Percentiles rank a stretch among this genome's conserved stretches.
Evolutionary conservation across 2,329 filamentous ascomycete species (phyloP).

Genomic region (Alternaria sp.): DNA sequence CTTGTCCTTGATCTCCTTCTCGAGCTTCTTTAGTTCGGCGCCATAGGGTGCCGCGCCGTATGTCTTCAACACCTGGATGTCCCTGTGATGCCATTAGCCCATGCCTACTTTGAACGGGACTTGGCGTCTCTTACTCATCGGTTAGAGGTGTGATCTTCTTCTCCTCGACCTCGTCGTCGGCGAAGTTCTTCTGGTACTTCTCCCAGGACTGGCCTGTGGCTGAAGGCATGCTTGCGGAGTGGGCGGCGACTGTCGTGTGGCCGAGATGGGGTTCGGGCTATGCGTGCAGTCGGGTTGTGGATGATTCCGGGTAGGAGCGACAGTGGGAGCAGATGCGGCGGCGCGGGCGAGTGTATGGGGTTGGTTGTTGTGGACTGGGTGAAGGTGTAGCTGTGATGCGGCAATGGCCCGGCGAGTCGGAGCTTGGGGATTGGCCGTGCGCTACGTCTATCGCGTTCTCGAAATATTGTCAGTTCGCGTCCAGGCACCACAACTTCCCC

Average conservation of each 20-base stretch:
- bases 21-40: constrained; percentile 91
- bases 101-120: background rate
- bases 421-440: constrained; percentile 14
- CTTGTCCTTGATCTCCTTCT: constrained; percentile 99
- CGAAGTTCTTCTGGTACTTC: constrained; percentile 97
- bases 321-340: background rate
- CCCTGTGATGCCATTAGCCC: constrained; percentile 64
- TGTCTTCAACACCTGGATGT: constrained; percentile 99
- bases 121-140: constrained; percentile 76
- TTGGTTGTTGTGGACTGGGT: constrained; percentile 25
- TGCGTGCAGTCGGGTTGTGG: background rate
- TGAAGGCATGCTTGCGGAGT: constrained; percentile 74
- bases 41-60: constrained; percentile 97
- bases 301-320: background rate
- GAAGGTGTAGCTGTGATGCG: constrained; percentile 28
- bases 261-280: constrained; percentile 5
- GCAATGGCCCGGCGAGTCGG: constrained; percentile 28
- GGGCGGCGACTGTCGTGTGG: constrained; percentile 15
- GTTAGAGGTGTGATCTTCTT: constrained; percentile 99
- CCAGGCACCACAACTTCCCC: constrained; percentile 32
- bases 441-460: constrained; percentile 26
- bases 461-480: constrained; percentile 35
- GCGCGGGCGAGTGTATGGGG: constrained; percentile 1
- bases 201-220: constrained; percentile 96
- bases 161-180: constrained; percentile 95